phyloP scores from a whole-genome alignment of 2,329 filamentous ascomycete genomes.

The Thielaviopsis musarum region DNA sequence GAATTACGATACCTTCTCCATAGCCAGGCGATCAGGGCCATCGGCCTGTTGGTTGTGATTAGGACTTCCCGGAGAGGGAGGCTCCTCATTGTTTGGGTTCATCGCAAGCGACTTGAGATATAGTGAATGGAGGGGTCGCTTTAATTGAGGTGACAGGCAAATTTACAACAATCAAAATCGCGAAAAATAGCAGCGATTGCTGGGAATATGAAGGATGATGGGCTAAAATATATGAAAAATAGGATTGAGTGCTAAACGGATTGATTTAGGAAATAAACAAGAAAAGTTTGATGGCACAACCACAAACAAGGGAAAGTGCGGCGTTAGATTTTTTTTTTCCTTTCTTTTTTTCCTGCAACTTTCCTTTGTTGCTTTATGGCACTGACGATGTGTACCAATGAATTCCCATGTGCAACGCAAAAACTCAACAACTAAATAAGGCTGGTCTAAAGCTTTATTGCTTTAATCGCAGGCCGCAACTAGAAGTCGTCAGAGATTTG shows the following conservation, averaged over 20 bases:
- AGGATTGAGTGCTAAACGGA: neutral
- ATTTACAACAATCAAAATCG: neutral
- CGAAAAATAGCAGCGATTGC: neutral
- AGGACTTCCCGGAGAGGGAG: neutral
- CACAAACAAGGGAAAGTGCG: too few species aligned
- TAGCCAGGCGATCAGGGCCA: constrained; percentile 40
- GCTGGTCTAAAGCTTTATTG: too few species aligned
- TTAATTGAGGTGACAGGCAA: neutral
- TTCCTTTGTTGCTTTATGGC: too few species aligned
- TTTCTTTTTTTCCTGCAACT: too few species aligned
- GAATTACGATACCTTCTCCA: constrained; percentile 32
- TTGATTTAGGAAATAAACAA: neutral
- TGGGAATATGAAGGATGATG: neutral
- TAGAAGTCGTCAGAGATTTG: neutral
- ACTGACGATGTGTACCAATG: too few species aligned
- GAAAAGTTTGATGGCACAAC: neutral
- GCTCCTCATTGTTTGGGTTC: constrained; percentile 1
- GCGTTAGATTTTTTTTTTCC: too few species aligned
- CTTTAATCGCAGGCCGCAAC: neutral
- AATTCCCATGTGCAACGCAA: too few species aligned
- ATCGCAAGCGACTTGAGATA: neutral
- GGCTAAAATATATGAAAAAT: neutral
- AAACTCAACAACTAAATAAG: too few species aligned
- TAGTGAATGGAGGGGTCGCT: neutral
- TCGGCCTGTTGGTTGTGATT: constrained; percentile 20